These are phyloP conservation scores for Grosmannia huntii DNA, from an alignment of 2,329 filamentous ascomycete genomes.

Conservation along the genomic window DNA sequence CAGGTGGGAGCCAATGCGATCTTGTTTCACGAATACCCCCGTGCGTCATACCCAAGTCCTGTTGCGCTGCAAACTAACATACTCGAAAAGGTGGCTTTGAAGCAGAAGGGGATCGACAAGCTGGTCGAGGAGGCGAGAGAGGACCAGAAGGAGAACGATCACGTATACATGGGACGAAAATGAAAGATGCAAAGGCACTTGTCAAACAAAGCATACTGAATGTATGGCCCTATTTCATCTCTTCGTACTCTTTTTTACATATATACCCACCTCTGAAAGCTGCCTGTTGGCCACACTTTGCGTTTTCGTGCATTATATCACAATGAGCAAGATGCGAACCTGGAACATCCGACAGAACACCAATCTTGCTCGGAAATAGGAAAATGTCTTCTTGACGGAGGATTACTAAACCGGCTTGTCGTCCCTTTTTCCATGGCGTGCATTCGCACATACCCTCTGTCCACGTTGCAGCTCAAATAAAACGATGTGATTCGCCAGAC, in stretches of 20 bases:
- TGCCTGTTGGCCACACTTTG: background rate
- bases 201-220: background rate
- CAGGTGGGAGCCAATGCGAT: conserved; percentile 41
- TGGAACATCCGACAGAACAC: background rate
- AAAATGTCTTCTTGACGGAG: background rate
- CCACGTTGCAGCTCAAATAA: background rate
- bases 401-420: background rate
- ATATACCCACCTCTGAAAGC: background rate
- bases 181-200: background rate
- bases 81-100: conserved; percentile 58
- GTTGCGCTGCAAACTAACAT: background rate
- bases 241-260: background rate
- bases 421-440: background rate
- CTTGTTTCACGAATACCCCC: background rate
- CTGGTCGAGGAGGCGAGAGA: conserved; percentile 85
- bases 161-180: conserved; percentile 38
- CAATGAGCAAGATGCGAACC: background rate
- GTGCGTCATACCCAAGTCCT: background rate
- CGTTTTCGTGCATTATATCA: background rate
- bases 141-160: conserved; percentile 78
- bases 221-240: background rate
- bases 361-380: background rate
- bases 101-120: conserved; percentile 81
- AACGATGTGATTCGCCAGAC: background rate
- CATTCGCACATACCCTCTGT: background rate